A percentile compares a stretch with the other conserved stretches of the same genome.
These are phyloP conservation scores for Clavaria fumosa DNA, from an alignment of 768 basidiomycete species.

Conservation along the genomic window DNA sequence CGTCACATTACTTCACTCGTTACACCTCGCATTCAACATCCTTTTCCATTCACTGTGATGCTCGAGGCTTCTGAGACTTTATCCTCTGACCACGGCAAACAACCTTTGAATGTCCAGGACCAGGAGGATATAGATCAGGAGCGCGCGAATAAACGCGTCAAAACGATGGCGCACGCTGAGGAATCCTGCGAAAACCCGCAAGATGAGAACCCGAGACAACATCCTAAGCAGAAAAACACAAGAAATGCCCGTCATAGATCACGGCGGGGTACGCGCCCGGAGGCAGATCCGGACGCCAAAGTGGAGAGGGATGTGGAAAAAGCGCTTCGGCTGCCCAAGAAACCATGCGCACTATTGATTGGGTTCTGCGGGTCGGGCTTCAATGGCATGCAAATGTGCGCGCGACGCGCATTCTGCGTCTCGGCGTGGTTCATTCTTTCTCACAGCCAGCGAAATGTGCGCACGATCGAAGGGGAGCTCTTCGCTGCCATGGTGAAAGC, in stretches of 20 bases:
- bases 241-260: slow-evolving; percentile 25
- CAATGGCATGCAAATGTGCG: slow-evolving; percentile 94
- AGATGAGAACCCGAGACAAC: no score
- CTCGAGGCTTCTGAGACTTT: no score
- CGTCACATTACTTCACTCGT: no score
- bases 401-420: slow-evolving; percentile 9
- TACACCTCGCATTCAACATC: no score
- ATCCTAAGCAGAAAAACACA: slow-evolving; percentile 23
- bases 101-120: no score
- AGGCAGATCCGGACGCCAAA: slow-evolving; percentile 12
- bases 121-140: no score
- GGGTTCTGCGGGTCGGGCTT: slow-evolving; percentile 90
- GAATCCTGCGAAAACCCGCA: no score
- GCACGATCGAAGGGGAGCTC: slow-evolving; percentile 81
- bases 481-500: slow-evolving; percentile 80
- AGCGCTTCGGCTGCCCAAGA: slow-evolving; percentile 58
- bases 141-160: no score
- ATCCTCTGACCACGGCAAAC: no score
- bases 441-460: slow-evolving; percentile 52
- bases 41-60: no score
- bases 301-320: slow-evolving; percentile 20
- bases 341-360: slow-evolving; percentile 68
- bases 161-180: no score
- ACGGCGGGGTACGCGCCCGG: slow-evolving; percentile 27
- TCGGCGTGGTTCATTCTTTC: not conserved